Conservation (phyloP, 78 protist species). For the Polysphondylium violaceum region DNA sequence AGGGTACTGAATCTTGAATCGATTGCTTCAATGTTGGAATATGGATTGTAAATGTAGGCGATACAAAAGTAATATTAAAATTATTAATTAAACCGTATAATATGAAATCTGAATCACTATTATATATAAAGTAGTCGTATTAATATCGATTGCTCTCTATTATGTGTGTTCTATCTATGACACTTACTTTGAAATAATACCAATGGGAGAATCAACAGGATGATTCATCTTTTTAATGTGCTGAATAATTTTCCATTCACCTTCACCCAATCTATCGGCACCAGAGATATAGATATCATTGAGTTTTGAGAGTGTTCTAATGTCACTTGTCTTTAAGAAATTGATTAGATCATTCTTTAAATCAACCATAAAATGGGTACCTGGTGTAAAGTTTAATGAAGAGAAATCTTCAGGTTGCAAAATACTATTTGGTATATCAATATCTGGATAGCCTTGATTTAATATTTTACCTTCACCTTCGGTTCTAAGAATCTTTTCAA, state of each 20-base stretch:
- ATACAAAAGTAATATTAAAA: background rate
- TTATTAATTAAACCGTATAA: conserved; percentile 10
- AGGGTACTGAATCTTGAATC: background rate
- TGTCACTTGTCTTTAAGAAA: conserved; percentile 6
- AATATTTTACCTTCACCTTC: background rate
- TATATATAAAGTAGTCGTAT: background rate
- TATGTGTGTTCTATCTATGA: background rate
- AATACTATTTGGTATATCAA: background rate
- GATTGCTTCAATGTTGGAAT: background rate
- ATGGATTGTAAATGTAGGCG: background rate
- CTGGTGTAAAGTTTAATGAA: conserved; percentile 48
- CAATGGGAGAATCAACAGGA: background rate
- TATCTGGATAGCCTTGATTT: background rate
- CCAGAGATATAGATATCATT: background rate
- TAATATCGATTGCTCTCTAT: background rate
- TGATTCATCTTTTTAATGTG: conserved; percentile 16
- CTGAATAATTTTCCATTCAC: conserved; percentile 59
- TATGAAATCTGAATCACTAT: conserved; percentile 19
- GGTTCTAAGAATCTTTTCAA: no score
- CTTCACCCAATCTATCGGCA: conserved; percentile 34
- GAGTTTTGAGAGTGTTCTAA: no score
- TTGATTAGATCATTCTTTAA: background rate
- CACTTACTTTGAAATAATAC: conserved; percentile 11
- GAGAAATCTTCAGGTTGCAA: no score
- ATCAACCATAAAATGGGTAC: conserved; percentile 15